Evolutionary conservation across 2,329 filamentous ascomycete genomes (phyloP).

Genomic region (Huntiella abstrusa): DNA sequence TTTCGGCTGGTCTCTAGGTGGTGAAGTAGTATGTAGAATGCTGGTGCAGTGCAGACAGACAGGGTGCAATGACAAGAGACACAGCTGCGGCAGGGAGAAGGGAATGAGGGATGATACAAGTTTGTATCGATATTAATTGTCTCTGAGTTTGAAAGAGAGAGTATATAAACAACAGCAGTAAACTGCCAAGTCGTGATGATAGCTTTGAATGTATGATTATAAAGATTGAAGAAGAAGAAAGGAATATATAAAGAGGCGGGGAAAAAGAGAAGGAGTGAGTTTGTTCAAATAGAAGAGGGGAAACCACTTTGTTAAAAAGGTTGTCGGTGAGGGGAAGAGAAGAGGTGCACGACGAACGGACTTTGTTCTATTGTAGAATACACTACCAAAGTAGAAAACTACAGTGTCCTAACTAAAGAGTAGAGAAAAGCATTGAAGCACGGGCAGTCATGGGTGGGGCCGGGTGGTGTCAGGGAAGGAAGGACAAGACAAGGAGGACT

Average conservation of each 20-base stretch:
- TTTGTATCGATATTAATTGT: neutral
- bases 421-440: constrained; percentile 1
- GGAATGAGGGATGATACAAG: neutral
- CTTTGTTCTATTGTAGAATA: no score
- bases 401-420: neutral
- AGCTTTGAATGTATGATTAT: no score
- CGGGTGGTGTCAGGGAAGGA: neutral
- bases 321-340: neutral
- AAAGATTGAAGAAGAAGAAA: no score
- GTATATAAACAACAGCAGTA: neutral
- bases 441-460: neutral
- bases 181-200: no score
- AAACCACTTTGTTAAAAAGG: neutral
- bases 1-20: no score
- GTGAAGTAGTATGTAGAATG: no score
- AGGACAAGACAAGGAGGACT: neutral
- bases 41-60: neutral
- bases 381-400: no score
- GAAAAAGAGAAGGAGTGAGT: no score
- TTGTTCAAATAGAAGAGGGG: no score
- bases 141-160: neutral
- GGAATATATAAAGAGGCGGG: no score
- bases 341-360: neutral
- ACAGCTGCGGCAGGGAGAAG: neutral
- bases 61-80: neutral